Conservation (phyloP, 2,329 filamentous ascomycete genomes). For the Alternaria brassicicola region DNA sequence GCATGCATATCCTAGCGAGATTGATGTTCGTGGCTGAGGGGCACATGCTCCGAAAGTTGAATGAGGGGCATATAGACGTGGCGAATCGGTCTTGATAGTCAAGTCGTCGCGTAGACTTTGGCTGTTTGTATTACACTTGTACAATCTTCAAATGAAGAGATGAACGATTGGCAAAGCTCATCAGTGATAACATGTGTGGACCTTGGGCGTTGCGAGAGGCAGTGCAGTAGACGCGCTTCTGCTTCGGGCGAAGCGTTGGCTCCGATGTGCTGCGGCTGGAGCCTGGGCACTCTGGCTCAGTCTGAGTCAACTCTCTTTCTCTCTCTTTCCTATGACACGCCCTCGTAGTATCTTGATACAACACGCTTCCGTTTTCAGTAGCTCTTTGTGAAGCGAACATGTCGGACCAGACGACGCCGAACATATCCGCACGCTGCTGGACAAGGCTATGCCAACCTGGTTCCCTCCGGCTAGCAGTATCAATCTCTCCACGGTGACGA, state of each 20-base stretch:
- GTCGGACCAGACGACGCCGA: background rate
- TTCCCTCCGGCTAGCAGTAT: background rate
- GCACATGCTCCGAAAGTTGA: background rate
- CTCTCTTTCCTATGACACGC: background rate
- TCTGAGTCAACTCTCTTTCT: background rate
- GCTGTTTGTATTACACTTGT: background rate
- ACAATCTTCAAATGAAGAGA: background rate
- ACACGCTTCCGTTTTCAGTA: background rate
- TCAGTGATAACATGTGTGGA: background rate
- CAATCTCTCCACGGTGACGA: background rate
- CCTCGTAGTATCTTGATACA: background rate
- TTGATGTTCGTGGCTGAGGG: conserved; percentile 15
- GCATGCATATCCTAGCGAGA: conserved; percentile 5
- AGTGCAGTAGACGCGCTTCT: background rate
- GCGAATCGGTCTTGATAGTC: background rate
- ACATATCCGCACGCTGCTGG: background rate
- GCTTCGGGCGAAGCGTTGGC: background rate
- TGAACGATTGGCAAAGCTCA: background rate
- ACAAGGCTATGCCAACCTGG: background rate
- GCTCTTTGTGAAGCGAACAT: background rate
- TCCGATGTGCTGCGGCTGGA: background rate
- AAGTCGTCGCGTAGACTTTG: background rate
- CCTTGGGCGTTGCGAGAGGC: background rate
- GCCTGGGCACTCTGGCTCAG: background rate
- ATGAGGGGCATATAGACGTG: background rate